Base-by-base conservation (phyloP, 371 early-diverging fungal genomes). In the Mucor sp. region DNA sequence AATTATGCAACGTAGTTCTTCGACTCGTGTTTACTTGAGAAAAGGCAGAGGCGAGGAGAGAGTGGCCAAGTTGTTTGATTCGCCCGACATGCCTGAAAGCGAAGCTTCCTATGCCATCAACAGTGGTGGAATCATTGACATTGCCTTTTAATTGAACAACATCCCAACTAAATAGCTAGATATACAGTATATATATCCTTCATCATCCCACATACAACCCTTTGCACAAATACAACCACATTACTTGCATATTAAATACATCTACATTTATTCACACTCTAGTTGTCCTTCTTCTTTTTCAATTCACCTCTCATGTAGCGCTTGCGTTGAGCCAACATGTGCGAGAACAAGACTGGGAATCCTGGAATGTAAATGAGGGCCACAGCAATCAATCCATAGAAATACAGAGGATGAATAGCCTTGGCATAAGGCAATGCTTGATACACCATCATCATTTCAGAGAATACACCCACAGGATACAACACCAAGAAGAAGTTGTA, bases 401-500 rank as follows among this genome's bases (percentile, higher is more conserved):
- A 87, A 72, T 89, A 86, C 12, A 57, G 47, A 14, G 79, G 72
- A 50, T 76, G 74, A 65, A 85, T 78, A 12, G 69, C 74, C 61
- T 86, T 77, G 21, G 92, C 92, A 65, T 84, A 80, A 15, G 89
- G 90, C 57, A 94, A 79, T 21, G 95, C 85, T 62, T 86, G 79
- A 74, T 89, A 91, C 60, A 94, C 77, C 75, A 94, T 86, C 62
- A 90, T 76, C 60, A 90, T 80, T 85, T 97, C 98, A 58, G 92
- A 91, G 33, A 86, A 82, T 21, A 96, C 95, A 58, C 98, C 98
- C 11, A 92, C 58, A 21, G 97, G 97, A 78, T 98, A 98, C 21
- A 98, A 84, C 19, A 95, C 80, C 67, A 86, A 93, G 84, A 97
- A 96, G 70, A 94, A 89, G 63, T 91, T 91, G 79, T 97, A 98